Base-by-base conservation (phyloP, 257 asterid species). In the Primulina huaijiensis region DNA sequence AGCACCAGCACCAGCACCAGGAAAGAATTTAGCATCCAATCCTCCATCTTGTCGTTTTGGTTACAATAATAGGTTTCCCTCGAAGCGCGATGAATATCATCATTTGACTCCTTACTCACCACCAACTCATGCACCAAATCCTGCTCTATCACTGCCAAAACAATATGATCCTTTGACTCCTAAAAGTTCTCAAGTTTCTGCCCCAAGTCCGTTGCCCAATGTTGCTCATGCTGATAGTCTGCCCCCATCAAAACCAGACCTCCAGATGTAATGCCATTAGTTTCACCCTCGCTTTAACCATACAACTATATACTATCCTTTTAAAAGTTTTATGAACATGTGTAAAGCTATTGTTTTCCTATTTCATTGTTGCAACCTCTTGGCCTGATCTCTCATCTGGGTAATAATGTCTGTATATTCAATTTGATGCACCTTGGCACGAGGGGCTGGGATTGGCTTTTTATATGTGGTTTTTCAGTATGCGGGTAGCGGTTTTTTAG, bases 201-300 rank as follows among this genome's bases (percentile, higher is more conserved):
- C 84, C 43, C 72, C 83, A 58, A 81, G 84, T 72, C 90, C 96
- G 11, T 68, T 82, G 63, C 86, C 88, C 40, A 76, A 62, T 79
- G 85, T 73, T 7, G 86, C 75, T 70, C 57, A 82, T 72, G 78
- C 87, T 79, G 87, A 70, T 64, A 72, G 74, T 67, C 85, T 21
- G 5, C 84, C 96, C 59, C 96, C 97, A 61, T 73, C 89, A 12
- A 78, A 27, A 72, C 84, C 58, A 78, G 82, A 74, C 85, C 88
- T 11, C 86, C 89, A 14, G 81, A 81, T 68, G 68, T 75, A 71
- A 65, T 82, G 80, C 80, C 88, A 66, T 69, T 87, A 7, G 71
- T 71, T 70, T 82, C 96, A 21, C 89, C 90, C n/a, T 74, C 83
- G n/a, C 81, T 80, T 19, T 85, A 88, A 72, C 83, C 92, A 80